Evolutionary conservation across 352 stramenopile genomes (phyloP).

Genomic region (Phytophthora fragariaefolia): DNA sequence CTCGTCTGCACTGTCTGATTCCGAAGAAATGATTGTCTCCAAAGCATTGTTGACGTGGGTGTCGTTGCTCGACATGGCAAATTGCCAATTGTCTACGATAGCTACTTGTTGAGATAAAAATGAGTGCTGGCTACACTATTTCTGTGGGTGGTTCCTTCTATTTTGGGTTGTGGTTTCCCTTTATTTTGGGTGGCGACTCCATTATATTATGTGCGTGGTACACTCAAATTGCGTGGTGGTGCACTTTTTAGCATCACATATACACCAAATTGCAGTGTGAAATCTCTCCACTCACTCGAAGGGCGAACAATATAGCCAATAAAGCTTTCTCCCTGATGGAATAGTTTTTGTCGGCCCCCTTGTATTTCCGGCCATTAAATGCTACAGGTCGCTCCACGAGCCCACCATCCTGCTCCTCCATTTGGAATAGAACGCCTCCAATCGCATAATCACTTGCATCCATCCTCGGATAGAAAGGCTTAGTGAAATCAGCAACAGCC

Average conservation of each 20-base stretch:
- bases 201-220: neutral
- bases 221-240: neutral
- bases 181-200: neutral
- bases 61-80: neutral
- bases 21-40: neutral
- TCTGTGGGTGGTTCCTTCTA: neutral
- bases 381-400: conserved; percentile 8
- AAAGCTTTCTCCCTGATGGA: too few relatives aligned
- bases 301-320: too few relatives aligned
- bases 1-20: neutral
- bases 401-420: neutral
- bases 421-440: conserved; percentile 23
- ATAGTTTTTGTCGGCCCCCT: too few relatives aligned
- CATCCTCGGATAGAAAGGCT: conserved; percentile 17
- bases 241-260: neutral
- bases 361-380: conserved; percentile 8
- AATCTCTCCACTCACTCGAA: too few relatives aligned
- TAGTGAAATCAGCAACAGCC: neutral
- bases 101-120: neutral
- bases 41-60: neutral
- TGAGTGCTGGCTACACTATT: neutral
- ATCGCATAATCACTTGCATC: conserved; percentile 20
- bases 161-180: too few relatives aligned
- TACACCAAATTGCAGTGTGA: too few relatives aligned
- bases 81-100: neutral